Base-by-base conservation (phyloP, 768 basidiomycete genomes). In the Psilocybe cyanescens region DNA sequence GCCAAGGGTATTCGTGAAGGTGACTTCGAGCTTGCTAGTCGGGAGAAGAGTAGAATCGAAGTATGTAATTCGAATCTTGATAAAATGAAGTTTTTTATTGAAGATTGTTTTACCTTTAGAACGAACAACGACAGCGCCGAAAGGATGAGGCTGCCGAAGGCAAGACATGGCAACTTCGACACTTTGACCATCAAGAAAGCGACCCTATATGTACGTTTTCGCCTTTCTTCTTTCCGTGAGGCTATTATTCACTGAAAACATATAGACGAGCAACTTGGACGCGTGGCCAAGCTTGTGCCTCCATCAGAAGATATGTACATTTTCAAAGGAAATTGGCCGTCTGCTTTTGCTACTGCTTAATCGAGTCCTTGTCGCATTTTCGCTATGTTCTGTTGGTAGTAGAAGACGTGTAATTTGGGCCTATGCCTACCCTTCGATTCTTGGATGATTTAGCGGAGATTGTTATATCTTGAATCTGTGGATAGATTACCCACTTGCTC, bases 31-130 rank as follows among this genome's bases (percentile, higher is more conserved):
- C 76, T 81, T n/a, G 97, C 97, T 3, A 90, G 90, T 61, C 79
- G 75, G 66, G 97, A 95, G 72, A 98, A 99, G 86, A 83, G 81
- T 50, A 83, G 87, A 75, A 95, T 99, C 50, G 97, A 99, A 90
- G 94, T 91, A 60, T 19, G 76, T 74, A 37, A 24, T 35, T 35
- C 33, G 33, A 35, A 35, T 35, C 7, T 7, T 11, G 11, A 35
- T 35, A 7, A 4, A 6, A 35, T 7, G 11, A 35, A 35, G 33
- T 35, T 7, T 0, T 11, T 35, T 35, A 1, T 35, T 35, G 6
- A 35, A 35, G 11, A 35, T 35, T 28, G 44, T 54, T n/a, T 24
- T 62, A 47, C 39, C 19, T 50, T 29, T 49, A 97, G 95, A 97
- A 97, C 66, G 92, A 95, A 35, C 95, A 97, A 77, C 83, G 97